Evolutionary conservation across 2,329 filamentous ascomycete genomes (phyloP).

Genomic region (Cladosporium oxysporum): DNA sequence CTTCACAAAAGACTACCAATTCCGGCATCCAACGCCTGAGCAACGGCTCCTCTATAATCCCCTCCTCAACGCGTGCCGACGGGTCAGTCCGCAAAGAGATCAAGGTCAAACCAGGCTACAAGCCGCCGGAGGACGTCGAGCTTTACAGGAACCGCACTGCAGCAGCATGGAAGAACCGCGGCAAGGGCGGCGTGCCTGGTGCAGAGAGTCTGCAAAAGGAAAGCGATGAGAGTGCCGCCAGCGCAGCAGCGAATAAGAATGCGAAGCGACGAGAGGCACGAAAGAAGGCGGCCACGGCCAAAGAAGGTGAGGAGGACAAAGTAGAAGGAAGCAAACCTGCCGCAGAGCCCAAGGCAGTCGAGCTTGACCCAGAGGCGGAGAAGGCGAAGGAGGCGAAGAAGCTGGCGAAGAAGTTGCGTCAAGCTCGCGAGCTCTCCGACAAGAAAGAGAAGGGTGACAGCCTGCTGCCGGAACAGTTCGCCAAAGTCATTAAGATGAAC

Average conservation of each 20-base stretch:
- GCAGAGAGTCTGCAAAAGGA: constrained; percentile 59
- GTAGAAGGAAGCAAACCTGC: constrained; percentile 35
- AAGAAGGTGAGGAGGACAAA: constrained; percentile 29
- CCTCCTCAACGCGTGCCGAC: constrained; percentile 81
- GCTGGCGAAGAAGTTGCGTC: constrained; percentile 90
- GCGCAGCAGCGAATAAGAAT: constrained; percentile 72
- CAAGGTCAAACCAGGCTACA: constrained; percentile 88
- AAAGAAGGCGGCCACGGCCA: constrained; percentile 59
- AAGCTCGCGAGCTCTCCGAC: constrained; percentile 83
- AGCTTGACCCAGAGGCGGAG: constrained; percentile 70
- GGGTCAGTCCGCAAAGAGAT: constrained; percentile 93
- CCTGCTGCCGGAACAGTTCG: constrained; percentile 89
- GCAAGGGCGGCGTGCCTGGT: constrained; percentile 70
- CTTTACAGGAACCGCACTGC: constrained; percentile 93
- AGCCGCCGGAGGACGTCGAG: constrained; percentile 91
- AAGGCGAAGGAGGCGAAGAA: constrained; percentile 91
- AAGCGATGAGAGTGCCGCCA: constrained; percentile 49
- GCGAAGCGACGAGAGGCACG: constrained; percentile 73
- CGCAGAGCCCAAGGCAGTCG: constrained; percentile 42
- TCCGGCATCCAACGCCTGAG: constrained; percentile 67
- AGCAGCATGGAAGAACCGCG: constrained; percentile 77
- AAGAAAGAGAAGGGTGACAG: constrained; percentile 87
- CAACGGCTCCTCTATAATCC: constrained; percentile 84
- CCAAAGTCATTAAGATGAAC: constrained; percentile 96
- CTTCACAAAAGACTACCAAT: constrained; percentile 31